Base-by-base conservation (phyloP, 805 yeast genomes). In the Citeromyces matritensis region DNA sequence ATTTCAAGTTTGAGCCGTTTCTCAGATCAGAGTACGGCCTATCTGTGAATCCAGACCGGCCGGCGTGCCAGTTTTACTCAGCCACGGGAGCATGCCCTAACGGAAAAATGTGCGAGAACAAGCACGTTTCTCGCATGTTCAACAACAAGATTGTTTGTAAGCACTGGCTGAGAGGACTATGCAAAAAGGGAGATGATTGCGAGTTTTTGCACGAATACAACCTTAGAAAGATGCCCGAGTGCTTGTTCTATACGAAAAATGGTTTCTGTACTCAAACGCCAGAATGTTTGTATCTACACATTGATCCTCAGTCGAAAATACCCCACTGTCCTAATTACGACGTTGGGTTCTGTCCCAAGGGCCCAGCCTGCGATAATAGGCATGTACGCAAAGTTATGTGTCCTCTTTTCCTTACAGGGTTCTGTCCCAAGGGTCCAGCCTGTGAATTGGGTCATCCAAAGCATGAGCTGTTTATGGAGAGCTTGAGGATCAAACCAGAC, bases 151-250 rank as follows among this genome's bases (percentile, higher is more conserved):
- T 91, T 33, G 98, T 91, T 4, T 91, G 98, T 52, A 88, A 91
- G 63, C 96, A 91, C 60, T 91, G 98, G 99, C 69, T 91, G 24
- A 69, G 96, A 41, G 99, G 99, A 0, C 66, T 91, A 24, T 91
- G 99, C 56, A 91, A 91, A 57, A 88, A 88, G 60, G 94, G 93
- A 31, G 94, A 85, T 42, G 83, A 82, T 41, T 91, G 99, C 54
- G 99, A 91, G 58, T 91, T 83, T 45, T 57, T 91, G 29, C 99
- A 91, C 54, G 99, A 91, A 49, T 86, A 86, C 48, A 88, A 91
- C 47, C 57, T 91, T 43, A 65, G 94, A 37, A 84, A 82, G 54
- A 88, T 91, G 94, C 97, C 97, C 3, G 98, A 91, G 52, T 91
- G 99, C 52, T 69, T 84, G 15, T 82, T 83, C 52, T 88, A 70